Conservation (phyloP, 768 basidiomycete species). For the Agrocybe chaxingu region DNA sequence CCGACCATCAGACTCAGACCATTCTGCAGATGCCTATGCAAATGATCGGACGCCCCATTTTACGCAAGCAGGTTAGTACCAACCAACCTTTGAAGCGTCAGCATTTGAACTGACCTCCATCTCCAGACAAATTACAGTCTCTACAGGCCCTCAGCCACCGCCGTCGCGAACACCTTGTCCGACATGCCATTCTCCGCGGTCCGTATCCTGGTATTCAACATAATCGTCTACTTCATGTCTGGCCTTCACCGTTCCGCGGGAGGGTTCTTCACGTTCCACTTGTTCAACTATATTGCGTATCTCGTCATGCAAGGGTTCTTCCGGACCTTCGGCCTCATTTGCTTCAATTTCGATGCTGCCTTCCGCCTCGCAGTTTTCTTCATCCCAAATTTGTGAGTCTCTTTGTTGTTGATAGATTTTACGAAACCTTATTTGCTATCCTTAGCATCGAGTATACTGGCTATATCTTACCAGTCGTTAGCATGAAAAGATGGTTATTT, state of each 20-base stretch:
- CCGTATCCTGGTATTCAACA: constrained; percentile 57
- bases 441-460: constrained; percentile 61
- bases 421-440: not conserved
- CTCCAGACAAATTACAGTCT: constrained; percentile 54
- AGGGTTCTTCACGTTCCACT: constrained; percentile 55
- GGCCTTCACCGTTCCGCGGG: constrained; percentile 41
- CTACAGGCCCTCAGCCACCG: constrained; percentile 63
- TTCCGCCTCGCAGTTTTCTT: constrained; percentile 61
- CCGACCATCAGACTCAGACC: constrained; percentile 20
- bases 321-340: constrained; percentile 61
- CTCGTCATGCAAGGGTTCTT: constrained; percentile 84
- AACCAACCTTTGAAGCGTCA: not conserved
- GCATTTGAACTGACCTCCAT: not conserved
- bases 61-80: constrained; percentile 53
- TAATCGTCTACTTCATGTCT: constrained; percentile 70
- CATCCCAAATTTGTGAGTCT: constrained; percentile 63
- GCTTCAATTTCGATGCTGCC: constrained; percentile 43
- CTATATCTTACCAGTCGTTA: constrained; percentile 61
- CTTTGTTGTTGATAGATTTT: not conserved
- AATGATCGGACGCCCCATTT: constrained; percentile 78
- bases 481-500: constrained; percentile 81
- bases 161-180: constrained; percentile 63
- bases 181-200: constrained; percentile 68
- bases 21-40: constrained; percentile 61
- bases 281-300: constrained; percentile 63